Evolutionary conservation across 2,329 filamentous ascomycete genomes (phyloP).

Genomic region (Daldinia eschscholtzii): DNA sequence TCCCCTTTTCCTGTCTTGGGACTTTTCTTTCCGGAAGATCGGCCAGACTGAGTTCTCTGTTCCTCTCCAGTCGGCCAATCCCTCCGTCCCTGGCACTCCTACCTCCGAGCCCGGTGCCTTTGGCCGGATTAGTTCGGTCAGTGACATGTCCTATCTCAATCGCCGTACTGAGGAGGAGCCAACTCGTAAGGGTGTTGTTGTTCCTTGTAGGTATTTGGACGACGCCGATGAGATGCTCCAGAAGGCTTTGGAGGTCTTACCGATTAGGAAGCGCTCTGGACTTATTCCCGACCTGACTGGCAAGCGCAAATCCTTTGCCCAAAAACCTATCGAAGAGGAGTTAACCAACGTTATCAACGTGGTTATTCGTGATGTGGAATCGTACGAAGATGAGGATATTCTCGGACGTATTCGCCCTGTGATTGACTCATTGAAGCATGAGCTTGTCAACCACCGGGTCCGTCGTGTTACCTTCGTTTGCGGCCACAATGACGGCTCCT

Average conservation of each 20-base stretch:
- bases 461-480: slow-evolving; percentile 97
- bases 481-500: slow-evolving; percentile 91
- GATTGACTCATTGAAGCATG: slow-evolving; percentile 83
- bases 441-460: slow-evolving; percentile 83
- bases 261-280: slow-evolving; percentile 70
- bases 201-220: slow-evolving; percentile 92
- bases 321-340: slow-evolving; percentile 76
- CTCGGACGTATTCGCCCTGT: slow-evolving; percentile 80
- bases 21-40: slow-evolving; percentile 94
- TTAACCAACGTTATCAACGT: slow-evolving; percentile 93
- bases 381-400: slow-evolving; percentile 83
- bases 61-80: slow-evolving; percentile 81
- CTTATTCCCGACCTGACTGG: slow-evolving; percentile 79
- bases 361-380: slow-evolving; percentile 89
- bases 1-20: slow-evolving; percentile 89
- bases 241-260: slow-evolving; percentile 87
- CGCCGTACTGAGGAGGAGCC: slow-evolving; percentile 81
- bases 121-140: slow-evolving; percentile 92
- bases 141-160: slow-evolving; percentile 91
- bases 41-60: slow-evolving; percentile 91
- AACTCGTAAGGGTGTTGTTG: slow-evolving; percentile 90
- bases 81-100: slow-evolving; percentile 86
- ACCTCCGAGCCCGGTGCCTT: slow-evolving; percentile 69
- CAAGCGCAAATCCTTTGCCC: slow-evolving; percentile 72
- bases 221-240: slow-evolving; percentile 89